Evolutionary conservation across 1,284 basidiomycete species (phyloP), one percentile per base, ranked within the genome.

Genomic region (Pseudomicrostroma phylloplanum): DNA sequence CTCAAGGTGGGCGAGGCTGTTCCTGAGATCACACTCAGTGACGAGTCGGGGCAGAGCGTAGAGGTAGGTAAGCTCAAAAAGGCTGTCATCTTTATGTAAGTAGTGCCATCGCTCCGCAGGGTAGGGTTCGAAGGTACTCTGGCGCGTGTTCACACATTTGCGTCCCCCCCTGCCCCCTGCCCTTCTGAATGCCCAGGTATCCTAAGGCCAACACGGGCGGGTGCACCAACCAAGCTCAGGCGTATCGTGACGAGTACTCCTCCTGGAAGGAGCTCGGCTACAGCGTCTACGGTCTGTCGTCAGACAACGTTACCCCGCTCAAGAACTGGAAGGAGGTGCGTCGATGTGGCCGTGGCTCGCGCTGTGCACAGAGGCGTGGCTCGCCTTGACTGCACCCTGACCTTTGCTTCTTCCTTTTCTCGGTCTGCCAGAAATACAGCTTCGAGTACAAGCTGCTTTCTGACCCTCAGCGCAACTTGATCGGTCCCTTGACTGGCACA

Each of bases 361-460:
- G 43, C 12, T 6, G 4, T 48, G 30, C 30, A 9, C 30, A 36
- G 30, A 9, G 30, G 30, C 30, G 30, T 36, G 30, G 9, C 9
- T 9, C 9, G 30, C 30, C 30, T 36, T 36, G 30, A 36, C 30
- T 9, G 6, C 6, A 48, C 21, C 4, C 15, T 21, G 43, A 48
- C 43, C 12, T 17, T n/a, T 48, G 12, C 21, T n/a, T n/a, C 43
- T 48, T 3, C 43, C 21, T 12, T 48, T 13, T 48, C 6, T 48
- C 12, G 43, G 4, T 81, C 81, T 80, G 78, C 59, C 71, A 69
- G 30, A 82, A 82, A 87, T 90, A 92, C 82, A 82, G 85, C 59
- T 84, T 96, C 21, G 89, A 87, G 13, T 97, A 92, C 79, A 84
- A 86, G 4, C 83, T 96, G 6, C 83, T 97, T 53, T 93, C 89